Conservation (phyloP, 148 eudicot genomes). For the Salicornia ramosissima region DNA sequence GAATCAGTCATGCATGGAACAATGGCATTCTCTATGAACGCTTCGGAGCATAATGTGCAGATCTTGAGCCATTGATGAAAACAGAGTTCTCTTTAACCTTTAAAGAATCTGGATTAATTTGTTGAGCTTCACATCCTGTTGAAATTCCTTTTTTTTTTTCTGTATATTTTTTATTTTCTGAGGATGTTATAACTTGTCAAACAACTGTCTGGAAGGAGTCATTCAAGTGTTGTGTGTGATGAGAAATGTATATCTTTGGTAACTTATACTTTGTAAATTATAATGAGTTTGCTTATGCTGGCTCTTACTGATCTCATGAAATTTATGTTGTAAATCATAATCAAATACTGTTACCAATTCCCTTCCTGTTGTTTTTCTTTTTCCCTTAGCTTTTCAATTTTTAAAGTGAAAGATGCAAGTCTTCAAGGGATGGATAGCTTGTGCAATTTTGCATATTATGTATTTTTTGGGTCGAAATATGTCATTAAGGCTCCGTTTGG, state of each 20-base stretch:
- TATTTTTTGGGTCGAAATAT: too few species aligned
- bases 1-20: conserved; percentile 19
- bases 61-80: conserved; percentile 31
- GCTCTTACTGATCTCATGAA: background rate
- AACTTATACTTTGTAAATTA: conserved; percentile 22
- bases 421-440: too few species aligned
- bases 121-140: conserved; percentile 3
- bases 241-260: conserved; percentile 31
- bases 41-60: conserved; percentile 28
- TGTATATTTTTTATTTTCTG: conserved; percentile 20
- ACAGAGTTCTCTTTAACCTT: conserved; percentile 8
- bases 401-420: too few species aligned
- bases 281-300: conserved; percentile 11
- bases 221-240: conserved; percentile 21
- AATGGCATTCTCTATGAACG: conserved; percentile 20
- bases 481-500: too few species aligned
- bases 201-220: conserved; percentile 19
- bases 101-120: background rate
- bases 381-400: too few species aligned
- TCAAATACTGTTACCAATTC: background rate
- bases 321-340: background rate
- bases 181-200: conserved; percentile 17
- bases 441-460: too few species aligned
- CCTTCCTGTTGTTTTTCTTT: too few species aligned
- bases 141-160: background rate